Conservation (phyloP, 768 basidiomycete species). For the Russula ochroleuca region DNA sequence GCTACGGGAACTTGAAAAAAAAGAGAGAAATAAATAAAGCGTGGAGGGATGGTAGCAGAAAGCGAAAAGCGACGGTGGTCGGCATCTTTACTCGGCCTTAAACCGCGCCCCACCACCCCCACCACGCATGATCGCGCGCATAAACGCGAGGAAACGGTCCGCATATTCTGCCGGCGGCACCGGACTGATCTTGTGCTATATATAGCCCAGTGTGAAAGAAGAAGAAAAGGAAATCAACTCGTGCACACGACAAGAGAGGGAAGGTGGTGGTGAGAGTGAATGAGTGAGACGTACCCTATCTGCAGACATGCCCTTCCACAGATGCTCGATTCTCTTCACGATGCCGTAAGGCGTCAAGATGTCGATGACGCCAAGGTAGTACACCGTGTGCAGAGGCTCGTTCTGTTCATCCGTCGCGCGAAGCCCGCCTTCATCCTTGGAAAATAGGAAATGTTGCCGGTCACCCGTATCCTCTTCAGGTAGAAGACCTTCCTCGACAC, state of each 20-base stretch:
- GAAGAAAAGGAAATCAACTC: not conserved
- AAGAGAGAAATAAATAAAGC: too few species aligned
- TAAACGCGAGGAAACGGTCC: conserved; percentile 81
- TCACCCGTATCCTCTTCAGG: conserved; percentile 65
- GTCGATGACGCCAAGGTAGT: conserved; percentile 95
- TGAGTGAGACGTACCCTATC: conserved; percentile 66
- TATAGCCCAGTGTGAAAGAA: too few species aligned
- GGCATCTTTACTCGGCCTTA: conserved; percentile 38
- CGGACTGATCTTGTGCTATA: conserved; percentile 90
- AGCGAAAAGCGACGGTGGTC: not conserved
- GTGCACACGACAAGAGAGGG: not conserved
- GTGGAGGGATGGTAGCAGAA: not conserved
- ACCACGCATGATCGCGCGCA: conserved; percentile 81
- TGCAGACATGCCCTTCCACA: conserved; percentile 87
- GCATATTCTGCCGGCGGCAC: conserved; percentile 86
- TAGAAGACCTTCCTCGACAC: conserved; percentile 44
- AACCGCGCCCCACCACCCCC: conserved; percentile 60
- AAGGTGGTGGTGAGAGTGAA: too few species aligned
- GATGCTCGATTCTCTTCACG: conserved; percentile 77
- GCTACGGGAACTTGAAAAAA: not conserved
- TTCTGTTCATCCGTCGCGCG: conserved; percentile 87
- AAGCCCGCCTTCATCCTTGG: conserved; percentile 93
- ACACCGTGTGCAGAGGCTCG: conserved; percentile 66
- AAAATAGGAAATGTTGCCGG: conserved; percentile 79
- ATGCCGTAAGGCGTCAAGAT: conserved; percentile 85